phyloP scores from a whole-genome alignment of 163 green algal species.

The Botryococcus braunii region DNA sequence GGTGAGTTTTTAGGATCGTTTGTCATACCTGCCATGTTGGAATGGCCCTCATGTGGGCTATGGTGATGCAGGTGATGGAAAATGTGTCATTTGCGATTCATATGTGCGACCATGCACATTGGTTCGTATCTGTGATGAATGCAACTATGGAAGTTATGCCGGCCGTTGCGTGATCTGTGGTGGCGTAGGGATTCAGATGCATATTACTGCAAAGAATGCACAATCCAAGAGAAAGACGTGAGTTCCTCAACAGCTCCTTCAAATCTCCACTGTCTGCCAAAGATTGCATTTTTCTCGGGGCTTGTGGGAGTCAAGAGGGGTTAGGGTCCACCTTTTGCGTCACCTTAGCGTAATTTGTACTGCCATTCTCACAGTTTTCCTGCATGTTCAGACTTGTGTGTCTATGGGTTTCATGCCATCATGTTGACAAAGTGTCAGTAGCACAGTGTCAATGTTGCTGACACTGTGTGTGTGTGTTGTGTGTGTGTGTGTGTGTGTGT shows the following conservation, averaged over 20 bases:
- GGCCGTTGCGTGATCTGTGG: conserved; percentile 96
- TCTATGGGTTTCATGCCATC: neutral
- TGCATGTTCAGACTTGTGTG: too few relatives aligned
- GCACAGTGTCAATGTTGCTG: too few relatives aligned
- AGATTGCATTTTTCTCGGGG: too few relatives aligned
- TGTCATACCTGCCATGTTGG: too few relatives aligned
- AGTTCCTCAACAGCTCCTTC: conserved; percentile 23
- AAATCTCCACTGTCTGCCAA: neutral
- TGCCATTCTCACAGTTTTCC: too few relatives aligned
- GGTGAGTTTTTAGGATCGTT: too few relatives aligned
- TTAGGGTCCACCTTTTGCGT: too few relatives aligned
- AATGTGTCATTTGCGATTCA: conserved; percentile 95
- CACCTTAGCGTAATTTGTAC: too few relatives aligned
- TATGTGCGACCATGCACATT: conserved; percentile 91
- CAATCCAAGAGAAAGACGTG: conserved; percentile 93
- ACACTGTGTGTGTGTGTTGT: too few relatives aligned
- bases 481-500: too few relatives aligned
- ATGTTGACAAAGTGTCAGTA: neutral
- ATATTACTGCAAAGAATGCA: conserved; percentile 99
- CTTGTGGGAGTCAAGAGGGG: too few relatives aligned
- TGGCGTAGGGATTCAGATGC: conserved; percentile 91
- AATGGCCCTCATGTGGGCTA: too few relatives aligned
- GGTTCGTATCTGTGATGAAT: conserved; percentile 96
- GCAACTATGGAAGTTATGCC: conserved; percentile 93
- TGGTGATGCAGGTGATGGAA: conserved; percentile 83